Conservation (phyloP, 805 yeast genomes). For the Metschnikowia cubensis region DNA sequence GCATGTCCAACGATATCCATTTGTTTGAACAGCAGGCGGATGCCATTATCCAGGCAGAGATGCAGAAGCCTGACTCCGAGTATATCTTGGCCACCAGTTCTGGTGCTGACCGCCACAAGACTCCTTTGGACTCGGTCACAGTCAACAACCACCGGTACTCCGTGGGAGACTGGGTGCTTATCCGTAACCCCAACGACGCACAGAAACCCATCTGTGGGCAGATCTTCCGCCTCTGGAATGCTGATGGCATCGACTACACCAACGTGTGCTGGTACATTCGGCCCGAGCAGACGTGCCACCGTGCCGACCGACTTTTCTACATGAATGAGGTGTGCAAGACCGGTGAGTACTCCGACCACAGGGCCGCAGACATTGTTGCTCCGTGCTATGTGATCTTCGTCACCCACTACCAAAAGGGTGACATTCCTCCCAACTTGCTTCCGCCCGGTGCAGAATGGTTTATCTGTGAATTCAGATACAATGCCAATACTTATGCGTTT, state of each 20-base stretch:
- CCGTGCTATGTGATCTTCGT: constrained; percentile 93
- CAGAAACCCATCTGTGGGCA: constrained; percentile 91
- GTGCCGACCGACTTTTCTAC: constrained; percentile 83
- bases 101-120: constrained; percentile 53
- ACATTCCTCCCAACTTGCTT: constrained; percentile 62
- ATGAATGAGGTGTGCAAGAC: constrained; percentile 95
- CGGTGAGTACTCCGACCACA: constrained; percentile 94
- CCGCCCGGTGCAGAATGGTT: constrained; percentile 80
- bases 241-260: constrained; percentile 77
- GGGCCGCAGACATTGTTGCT: constrained; percentile 82
- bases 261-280: constrained; percentile 98
- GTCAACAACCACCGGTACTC: constrained; percentile 68
- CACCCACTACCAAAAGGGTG: constrained; percentile 92
- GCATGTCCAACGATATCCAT: constrained; percentile 57
- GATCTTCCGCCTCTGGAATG: constrained; percentile 91
- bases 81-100: constrained; percentile 44
- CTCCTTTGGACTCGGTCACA: constrained; percentile 76
- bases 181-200: constrained; percentile 83
- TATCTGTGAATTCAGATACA: constrained; percentile 92
- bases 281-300: constrained; percentile 96
- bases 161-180: constrained; percentile 94
- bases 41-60: constrained; percentile 58
- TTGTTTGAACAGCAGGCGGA: constrained; percentile 60
- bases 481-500: constrained; percentile 84
- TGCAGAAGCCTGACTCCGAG: constrained; percentile 78